Evolutionary conservation across 805 yeast genomes (phyloP).

Genomic region (Zygoascus biomembranicola): DNA sequence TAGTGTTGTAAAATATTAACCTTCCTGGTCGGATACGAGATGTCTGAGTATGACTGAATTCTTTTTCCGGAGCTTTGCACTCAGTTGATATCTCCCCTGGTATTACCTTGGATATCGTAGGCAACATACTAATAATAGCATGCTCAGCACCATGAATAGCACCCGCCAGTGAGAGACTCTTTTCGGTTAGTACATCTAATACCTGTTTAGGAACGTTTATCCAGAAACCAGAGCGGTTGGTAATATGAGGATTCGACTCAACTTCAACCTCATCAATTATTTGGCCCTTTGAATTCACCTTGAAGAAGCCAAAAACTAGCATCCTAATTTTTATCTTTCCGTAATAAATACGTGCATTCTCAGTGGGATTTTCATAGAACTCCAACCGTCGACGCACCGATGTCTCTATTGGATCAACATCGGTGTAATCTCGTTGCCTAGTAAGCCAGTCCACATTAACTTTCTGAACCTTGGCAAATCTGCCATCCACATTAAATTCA

Average conservation of each 20-base stretch:
- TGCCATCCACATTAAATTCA: constrained; percentile 73
- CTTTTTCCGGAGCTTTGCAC: constrained; percentile 97
- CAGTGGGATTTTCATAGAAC: neutral
- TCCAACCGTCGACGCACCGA: constrained; percentile 16
- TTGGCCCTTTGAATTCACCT: constrained; percentile 63
- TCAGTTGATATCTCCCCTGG: constrained; percentile 71
- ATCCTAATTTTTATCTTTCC: constrained; percentile 70
- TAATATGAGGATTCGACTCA: constrained; percentile 70
- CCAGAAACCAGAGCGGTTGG: constrained; percentile 81
- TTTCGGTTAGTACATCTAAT: constrained; percentile 46
- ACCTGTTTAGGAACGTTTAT: constrained; percentile 71
- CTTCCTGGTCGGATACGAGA: constrained; percentile 77
- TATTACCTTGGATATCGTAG: constrained; percentile 63
- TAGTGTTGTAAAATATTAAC: constrained; percentile 71
- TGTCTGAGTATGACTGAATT: constrained; percentile 71
- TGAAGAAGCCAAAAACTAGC: constrained; percentile 87
- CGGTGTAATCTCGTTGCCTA: constrained; percentile 83
- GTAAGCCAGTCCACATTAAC: constrained; percentile 95
- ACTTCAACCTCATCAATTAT: constrained; percentile 94
- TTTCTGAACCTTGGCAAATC: constrained; percentile 74
- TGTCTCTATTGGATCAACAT: constrained; percentile 65
- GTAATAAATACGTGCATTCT: constrained; percentile 25
- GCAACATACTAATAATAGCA: constrained; percentile 71
- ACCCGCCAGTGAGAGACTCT: constrained; percentile 66
- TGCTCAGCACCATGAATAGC: constrained; percentile 98